Evolutionary conservation across 371 early-diverging fungal species (phyloP).

Genomic region (Lichtheimia ramosa): DNA sequence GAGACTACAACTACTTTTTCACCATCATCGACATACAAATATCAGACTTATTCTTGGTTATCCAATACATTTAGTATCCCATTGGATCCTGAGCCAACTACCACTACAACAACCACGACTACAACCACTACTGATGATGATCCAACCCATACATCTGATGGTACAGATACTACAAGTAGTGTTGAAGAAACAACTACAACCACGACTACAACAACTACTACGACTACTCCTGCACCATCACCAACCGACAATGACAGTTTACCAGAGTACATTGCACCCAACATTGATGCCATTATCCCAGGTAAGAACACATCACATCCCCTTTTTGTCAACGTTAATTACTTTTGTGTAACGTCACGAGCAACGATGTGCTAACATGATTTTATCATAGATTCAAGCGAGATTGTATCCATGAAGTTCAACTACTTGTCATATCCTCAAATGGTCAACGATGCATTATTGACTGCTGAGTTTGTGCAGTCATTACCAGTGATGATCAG

Average conservation of each 20-base stretch:
- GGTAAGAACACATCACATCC: slow-evolving; percentile 14
- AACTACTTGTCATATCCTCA: slow-evolving; percentile 38
- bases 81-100: slow-evolving; percentile 6
- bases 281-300: slow-evolving; percentile 46
- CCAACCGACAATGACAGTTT: slow-evolving; percentile 9
- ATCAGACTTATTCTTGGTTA: slow-evolving; percentile 19
- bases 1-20: slow-evolving; percentile 7
- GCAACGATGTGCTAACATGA: background rate
- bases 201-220: background rate
- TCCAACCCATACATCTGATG: background rate
- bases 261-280: slow-evolving; percentile 50
- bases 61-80: slow-evolving; percentile 18
- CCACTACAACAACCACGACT: slow-evolving; percentile 5
- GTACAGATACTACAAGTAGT: slow-evolving; percentile 1
- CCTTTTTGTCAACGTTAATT: background rate
- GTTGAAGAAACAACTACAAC: slow-evolving; percentile 1
- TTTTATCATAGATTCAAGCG: slow-evolving; percentile 26
- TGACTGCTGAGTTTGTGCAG: slow-evolving; percentile 52
- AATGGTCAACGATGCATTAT: slow-evolving; percentile 44
- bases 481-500: slow-evolving; percentile 34
- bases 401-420: slow-evolving; percentile 40
- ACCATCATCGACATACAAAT: slow-evolving; percentile 15
- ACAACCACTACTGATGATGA: background rate
- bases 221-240: slow-evolving; percentile 6
- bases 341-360: background rate